Evolutionary conservation across 306 rosid species (phyloP).

Genomic region (Prunus mongolica): DNA sequence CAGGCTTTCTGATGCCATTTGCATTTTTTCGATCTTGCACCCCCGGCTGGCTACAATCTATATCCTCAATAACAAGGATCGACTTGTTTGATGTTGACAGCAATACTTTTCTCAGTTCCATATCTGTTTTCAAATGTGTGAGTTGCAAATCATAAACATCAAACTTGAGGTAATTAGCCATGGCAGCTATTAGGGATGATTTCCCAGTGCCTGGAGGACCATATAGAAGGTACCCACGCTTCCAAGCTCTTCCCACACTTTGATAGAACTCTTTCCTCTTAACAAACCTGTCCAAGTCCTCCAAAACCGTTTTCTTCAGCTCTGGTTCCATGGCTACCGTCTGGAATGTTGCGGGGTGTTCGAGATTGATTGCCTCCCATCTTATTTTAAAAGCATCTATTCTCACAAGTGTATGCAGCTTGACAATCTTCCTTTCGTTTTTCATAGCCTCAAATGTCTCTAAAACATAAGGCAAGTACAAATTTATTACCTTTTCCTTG

Average conservation of each 20-base stretch:
- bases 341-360: conserved; percentile 22
- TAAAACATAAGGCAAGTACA: conserved; percentile 31
- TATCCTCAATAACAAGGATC: conserved; percentile 29
- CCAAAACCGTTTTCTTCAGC: conserved; percentile 16
- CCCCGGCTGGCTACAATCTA: conserved; percentile 22
- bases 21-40: neutral
- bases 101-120: conserved; percentile 24
- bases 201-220: conserved; percentile 35
- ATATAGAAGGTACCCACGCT: conserved; percentile 28
- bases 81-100: conserved; percentile 14
- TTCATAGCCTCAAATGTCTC: conserved; percentile 23
- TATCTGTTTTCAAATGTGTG: conserved; percentile 11
- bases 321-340: conserved; percentile 27
- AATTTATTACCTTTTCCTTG: conserved; percentile 17
- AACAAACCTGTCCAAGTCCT: conserved; percentile 28
- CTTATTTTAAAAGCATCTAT: neutral
- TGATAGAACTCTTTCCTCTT: conserved; percentile 20
- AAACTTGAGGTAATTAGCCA: conserved; percentile 30
- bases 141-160: conserved; percentile 31
- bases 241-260: conserved; percentile 32
- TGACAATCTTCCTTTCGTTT: conserved; percentile 21
- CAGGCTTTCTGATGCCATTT: neutral
- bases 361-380: conserved; percentile 21
- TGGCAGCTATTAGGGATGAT: conserved; percentile 30
- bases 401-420: conserved; percentile 16